Evolutionary conservation across 306 rosid species (phyloP).

Genomic region (Biancaea sappan): DNA sequence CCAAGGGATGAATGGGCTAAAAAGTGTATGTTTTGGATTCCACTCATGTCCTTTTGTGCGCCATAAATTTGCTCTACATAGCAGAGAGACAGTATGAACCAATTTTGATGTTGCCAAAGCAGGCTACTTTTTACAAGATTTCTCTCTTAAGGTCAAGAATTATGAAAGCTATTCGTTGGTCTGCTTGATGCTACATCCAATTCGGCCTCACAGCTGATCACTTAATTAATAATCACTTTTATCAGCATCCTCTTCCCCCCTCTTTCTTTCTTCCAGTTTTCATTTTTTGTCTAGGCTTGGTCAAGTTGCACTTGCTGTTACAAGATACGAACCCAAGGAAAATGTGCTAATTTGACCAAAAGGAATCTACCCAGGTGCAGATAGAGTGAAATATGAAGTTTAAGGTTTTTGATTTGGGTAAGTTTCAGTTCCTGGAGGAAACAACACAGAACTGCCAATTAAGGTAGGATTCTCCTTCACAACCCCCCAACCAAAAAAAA

Average conservation of each 20-base stretch:
- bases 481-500: conserved; percentile 24
- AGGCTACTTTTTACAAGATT: conserved; percentile 9
- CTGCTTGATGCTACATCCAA: neutral
- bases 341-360: conserved; percentile 26
- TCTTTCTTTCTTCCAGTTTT: conserved; percentile 11
- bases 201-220: neutral
- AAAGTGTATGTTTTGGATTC: neutral
- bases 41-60: neutral
- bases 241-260: conserved; percentile 1
- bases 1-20: conserved; percentile 18
- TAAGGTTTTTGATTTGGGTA: conserved; percentile 42
- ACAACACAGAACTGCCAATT: conserved; percentile 43
- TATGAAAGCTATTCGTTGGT: conserved; percentile 5
- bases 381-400: conserved; percentile 29
- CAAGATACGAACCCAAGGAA: conserved; percentile 22
- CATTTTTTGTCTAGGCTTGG: conserved; percentile 17
- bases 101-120: neutral
- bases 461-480: conserved; percentile 78
- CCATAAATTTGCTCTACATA: neutral
- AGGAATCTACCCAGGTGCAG: conserved; percentile 34
- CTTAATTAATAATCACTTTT: neutral
- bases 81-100: conserved; percentile 25
- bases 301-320: neutral
- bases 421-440: conserved; percentile 53
- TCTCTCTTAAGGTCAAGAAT: too few species aligned